Evolutionary conservation across 2,329 filamentous ascomycete genomes (phyloP).

Genomic region (Polychaeton citri): DNA sequence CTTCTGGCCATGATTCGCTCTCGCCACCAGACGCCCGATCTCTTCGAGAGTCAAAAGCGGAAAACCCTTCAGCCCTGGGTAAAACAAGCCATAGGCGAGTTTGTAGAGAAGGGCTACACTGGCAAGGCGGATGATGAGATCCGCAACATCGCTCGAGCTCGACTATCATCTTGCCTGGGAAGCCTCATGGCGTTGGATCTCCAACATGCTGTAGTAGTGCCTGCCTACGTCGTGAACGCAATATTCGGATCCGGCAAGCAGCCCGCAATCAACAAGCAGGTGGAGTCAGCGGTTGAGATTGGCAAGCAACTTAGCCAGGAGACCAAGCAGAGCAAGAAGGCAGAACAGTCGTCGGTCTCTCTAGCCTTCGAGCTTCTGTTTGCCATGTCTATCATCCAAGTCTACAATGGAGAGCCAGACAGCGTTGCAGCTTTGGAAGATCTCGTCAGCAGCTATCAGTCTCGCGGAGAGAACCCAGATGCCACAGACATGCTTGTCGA

Average conservation of each 20-base stretch:
- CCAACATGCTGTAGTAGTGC: constrained; percentile 9
- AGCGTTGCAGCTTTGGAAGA: constrained; percentile 72
- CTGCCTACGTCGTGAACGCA: constrained; percentile 6
- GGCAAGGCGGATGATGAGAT: constrained; percentile 16
- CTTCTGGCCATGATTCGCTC: constrained; percentile 35
- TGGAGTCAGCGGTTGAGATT: not conserved
- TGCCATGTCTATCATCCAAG: constrained; percentile 69
- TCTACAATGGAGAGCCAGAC: constrained; percentile 82
- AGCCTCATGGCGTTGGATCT: constrained; percentile 26
- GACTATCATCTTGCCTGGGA: constrained; percentile 27
- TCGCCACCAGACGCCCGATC: constrained; percentile 18
- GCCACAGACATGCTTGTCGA: constrained; percentile 65
- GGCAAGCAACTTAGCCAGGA: not conserved
- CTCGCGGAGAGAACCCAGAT: constrained; percentile 31
- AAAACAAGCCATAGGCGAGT: constrained; percentile 7
- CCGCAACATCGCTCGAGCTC: constrained; percentile 2
- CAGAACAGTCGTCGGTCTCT: not conserved
- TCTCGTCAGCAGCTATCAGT: constrained; percentile 61
- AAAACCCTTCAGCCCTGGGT: constrained; percentile 16
- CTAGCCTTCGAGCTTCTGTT: constrained; percentile 70
- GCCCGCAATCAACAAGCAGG: not conserved
- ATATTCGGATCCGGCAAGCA: constrained; percentile 5
- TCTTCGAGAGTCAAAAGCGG: constrained; percentile 7
- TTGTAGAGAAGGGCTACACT: constrained; percentile 24
- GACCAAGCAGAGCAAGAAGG: not conserved